Percentiles rank a stretch among this genome's conserved stretches.
phyloP scores from a whole-genome alignment of 1,284 basidiomycete genomes.

The Phlebopus sp. region DNA sequence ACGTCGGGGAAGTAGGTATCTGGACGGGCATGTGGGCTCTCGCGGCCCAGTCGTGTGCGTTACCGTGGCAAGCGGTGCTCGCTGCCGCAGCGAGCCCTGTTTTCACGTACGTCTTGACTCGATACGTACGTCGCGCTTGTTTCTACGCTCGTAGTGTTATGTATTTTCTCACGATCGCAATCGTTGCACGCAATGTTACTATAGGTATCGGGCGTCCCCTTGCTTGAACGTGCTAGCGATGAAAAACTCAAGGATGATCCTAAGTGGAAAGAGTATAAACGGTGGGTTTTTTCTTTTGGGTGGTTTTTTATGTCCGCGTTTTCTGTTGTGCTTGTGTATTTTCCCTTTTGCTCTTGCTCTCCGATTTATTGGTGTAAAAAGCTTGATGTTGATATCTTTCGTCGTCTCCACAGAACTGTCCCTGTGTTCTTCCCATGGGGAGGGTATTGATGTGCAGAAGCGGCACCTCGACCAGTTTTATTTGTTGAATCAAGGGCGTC shows the following conservation, averaged over 20 bases:
- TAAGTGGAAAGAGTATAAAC: constrained; percentile 1
- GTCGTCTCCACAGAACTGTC: background rate
- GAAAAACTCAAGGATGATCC: constrained; percentile 62
- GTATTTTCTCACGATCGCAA: too few relatives aligned
- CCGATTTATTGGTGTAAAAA: too few relatives aligned
- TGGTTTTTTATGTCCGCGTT: too few relatives aligned
- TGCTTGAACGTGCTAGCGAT: constrained; percentile 62
- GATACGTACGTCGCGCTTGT: constrained; percentile 43
- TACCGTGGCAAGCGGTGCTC: constrained; percentile 46
- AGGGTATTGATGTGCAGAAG: constrained; percentile 6
- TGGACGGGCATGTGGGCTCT: constrained; percentile 72
- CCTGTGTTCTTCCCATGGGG: constrained; percentile 9
- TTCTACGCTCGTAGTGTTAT: too few relatives aligned
- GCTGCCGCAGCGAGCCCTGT: constrained; percentile 46
- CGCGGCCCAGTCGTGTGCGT: constrained; percentile 45
- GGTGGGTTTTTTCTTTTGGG: too few relatives aligned
- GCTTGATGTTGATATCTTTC: background rate
- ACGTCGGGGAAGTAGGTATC: constrained; percentile 74
- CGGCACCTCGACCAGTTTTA: background rate
- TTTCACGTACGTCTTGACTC: constrained; percentile 60
- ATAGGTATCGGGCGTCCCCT: constrained; percentile 66
- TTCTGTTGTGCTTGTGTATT: too few relatives aligned
- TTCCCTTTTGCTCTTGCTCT: background rate
- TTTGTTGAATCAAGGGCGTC: background rate
- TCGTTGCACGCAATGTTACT: too few relatives aligned